Percentiles rank a stretch among this genome's conserved stretches.
phyloP scores from a whole-genome alignment of 441 rosid species.

The Theobroma grandiflorum region DNA sequence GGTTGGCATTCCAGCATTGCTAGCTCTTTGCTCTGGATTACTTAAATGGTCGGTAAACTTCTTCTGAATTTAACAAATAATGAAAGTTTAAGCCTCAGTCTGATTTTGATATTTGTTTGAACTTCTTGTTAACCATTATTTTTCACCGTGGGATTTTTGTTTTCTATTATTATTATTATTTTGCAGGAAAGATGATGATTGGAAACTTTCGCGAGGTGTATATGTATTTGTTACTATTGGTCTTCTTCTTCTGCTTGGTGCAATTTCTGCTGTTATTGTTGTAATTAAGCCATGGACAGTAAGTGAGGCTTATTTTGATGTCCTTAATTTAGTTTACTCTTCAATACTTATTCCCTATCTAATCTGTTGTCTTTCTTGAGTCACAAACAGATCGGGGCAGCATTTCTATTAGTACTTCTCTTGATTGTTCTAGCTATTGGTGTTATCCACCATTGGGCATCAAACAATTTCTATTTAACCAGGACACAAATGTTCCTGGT shows the following conservation, averaged over 20 bases:
- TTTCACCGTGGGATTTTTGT: neutral
- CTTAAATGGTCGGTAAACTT: constrained; percentile 82
- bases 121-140: constrained; percentile 21
- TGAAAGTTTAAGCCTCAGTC: constrained; percentile 27
- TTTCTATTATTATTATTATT: constrained; percentile 22
- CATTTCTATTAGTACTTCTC: constrained; percentile 93
- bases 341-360: constrained; percentile 34
- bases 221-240: constrained; percentile 86
- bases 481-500: constrained; percentile 91
- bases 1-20: constrained; percentile 92
- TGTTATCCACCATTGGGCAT: constrained; percentile 98
- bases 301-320: constrained; percentile 46
- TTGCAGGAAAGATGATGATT: constrained; percentile 98
- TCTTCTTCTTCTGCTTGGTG: constrained; percentile 96
- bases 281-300: constrained; percentile 95
- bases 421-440: constrained; percentile 94
- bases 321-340: constrained; percentile 25
- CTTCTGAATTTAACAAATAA: constrained; percentile 34
- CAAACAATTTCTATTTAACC: constrained; percentile 98
- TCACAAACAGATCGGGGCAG: constrained; percentile 86
- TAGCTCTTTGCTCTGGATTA: constrained; percentile 93
- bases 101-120: constrained; percentile 25
- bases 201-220: constrained; percentile 97
- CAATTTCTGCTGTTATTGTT: constrained; percentile 90
- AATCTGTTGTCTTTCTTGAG: constrained; percentile 39